A percentile compares a stretch with the other conserved stretches of the same genome.
Conservation (phyloP, 768 basidiomycete species). For the Trametes meyenii region DNA sequence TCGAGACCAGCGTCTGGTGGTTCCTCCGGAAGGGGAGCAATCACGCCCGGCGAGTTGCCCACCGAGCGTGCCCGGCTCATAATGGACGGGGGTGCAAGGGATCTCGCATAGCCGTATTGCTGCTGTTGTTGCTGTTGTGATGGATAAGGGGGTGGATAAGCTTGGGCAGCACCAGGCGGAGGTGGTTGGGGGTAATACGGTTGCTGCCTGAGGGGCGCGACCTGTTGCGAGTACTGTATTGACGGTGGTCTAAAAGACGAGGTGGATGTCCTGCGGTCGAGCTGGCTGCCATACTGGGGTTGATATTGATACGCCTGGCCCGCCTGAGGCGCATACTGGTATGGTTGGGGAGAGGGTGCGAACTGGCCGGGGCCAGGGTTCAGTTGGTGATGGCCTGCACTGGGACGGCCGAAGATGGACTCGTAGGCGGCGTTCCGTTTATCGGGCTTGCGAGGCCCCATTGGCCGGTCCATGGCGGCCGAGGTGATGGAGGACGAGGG, state of each 20-base stretch:
- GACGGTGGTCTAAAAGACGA: slow-evolving; percentile 42
- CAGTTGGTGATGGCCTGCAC: slow-evolving; percentile 52
- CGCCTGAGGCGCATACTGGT: slow-evolving; percentile 41
- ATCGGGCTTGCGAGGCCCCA: slow-evolving; percentile 65
- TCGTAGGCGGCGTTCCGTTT: slow-evolving; percentile 84
- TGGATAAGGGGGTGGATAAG: slow-evolving; percentile 20
- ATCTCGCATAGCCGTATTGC: slow-evolving; percentile 35
- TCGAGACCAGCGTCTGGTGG: slow-evolving; percentile 51
- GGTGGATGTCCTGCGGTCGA: slow-evolving; percentile 54
- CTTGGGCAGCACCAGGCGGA: slow-evolving; percentile 28
- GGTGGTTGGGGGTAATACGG: slow-evolving; percentile 39
- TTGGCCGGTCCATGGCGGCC: slow-evolving; percentile 50
- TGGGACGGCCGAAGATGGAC: slow-evolving; percentile 83
- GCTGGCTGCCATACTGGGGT: slow-evolving; percentile 32
- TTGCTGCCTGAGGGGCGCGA: slow-evolving; percentile 28
- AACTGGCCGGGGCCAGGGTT: slow-evolving; percentile 33
- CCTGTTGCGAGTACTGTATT: slow-evolving; percentile 25
- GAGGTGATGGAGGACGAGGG: neutral
- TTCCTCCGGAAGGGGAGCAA: slow-evolving; percentile 51
- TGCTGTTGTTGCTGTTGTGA: slow-evolving; percentile 32
- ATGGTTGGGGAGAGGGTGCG: slow-evolving; percentile 39
- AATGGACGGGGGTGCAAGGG: slow-evolving; percentile 44
- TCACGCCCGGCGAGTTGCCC: slow-evolving; percentile 48
- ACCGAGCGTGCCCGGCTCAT: slow-evolving; percentile 55
- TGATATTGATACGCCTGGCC: slow-evolving; percentile 31